Evolutionary conservation across 176 grass and related monocot genomes (phyloP).

Genomic region (Oryza australiensis): DNA sequence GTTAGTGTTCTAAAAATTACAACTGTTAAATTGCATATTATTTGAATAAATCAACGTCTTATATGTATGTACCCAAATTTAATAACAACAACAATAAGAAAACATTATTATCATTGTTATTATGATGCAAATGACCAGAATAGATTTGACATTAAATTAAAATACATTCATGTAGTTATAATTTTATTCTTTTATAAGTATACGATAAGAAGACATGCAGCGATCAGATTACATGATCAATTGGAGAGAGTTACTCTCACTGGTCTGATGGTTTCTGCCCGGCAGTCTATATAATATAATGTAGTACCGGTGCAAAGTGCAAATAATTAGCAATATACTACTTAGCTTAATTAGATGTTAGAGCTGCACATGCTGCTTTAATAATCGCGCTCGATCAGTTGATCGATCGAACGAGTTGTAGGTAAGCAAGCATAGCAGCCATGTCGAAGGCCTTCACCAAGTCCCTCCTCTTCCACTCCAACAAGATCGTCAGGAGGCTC

Average conservation of each 20-base stretch:
- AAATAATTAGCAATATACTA: not conserved
- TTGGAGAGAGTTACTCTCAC: not conserved
- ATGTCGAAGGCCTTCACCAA: conserved; percentile 57
- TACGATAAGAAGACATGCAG: no score
- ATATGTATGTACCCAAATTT: no score
- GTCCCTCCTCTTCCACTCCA: conserved; percentile 36
- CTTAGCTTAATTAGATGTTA: not conserved
- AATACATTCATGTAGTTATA: not conserved
- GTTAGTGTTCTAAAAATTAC: no score
- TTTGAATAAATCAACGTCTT: no score
- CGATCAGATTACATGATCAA: no score
- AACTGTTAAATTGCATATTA: no score
- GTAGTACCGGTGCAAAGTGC: not conserved
- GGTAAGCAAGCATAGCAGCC: not conserved
- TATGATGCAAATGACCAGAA: no score
- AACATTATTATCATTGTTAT: no score
- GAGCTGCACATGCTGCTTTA: not conserved
- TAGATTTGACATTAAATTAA: no score
- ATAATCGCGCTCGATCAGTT: not conserved
- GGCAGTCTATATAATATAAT: not conserved
- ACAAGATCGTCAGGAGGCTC: conserved; percentile 46
- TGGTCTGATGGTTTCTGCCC: not conserved
- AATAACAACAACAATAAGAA: no score
- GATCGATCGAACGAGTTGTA: not conserved
- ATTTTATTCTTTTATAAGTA: not conserved